Conservation (phyloP, 1,139 yeast species). For the Geotrichum phurueaensis region DNA sequence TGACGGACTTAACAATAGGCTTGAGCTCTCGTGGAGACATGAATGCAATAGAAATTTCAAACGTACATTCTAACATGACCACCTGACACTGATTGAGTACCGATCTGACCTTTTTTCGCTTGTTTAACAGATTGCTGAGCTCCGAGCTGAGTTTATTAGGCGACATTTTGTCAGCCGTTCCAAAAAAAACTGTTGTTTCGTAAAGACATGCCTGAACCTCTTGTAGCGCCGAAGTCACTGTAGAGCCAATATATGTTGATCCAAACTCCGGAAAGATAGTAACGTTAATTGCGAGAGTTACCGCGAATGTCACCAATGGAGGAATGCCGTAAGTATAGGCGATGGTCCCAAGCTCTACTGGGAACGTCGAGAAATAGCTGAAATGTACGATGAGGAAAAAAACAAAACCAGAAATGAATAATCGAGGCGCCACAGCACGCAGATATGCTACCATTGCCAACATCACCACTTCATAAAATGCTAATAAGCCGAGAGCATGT, state of each 20-base stretch:
- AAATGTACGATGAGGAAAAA: constrained; percentile 46
- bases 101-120: constrained; percentile 28
- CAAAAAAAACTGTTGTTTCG: constrained; percentile 39
- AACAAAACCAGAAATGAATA: constrained; percentile 44
- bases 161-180: constrained; percentile 24
- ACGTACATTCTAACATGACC: constrained; percentile 43
- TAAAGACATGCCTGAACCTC: constrained; percentile 40
- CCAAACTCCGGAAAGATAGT: constrained; percentile 48
- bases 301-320: constrained; percentile 41
- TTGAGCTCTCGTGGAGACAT: constrained; percentile 42
- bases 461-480: constrained; percentile 43
- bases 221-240: constrained; percentile 39
- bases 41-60: constrained; percentile 45
- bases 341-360: constrained; percentile 30
- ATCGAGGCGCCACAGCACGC: constrained; percentile 43
- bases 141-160: constrained; percentile 7
- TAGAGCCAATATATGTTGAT: constrained; percentile 43
- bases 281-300: constrained; percentile 41
- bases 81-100: constrained; percentile 37
- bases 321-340: constrained; percentile 41
- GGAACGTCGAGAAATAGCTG: constrained; percentile 38
- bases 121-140: constrained; percentile 21
- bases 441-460: constrained; percentile 45
- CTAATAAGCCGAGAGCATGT: constrained; percentile 41
- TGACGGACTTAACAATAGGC: constrained; percentile 35